Conservation (phyloP, 768 basidiomycete species). For the Macrolepiota fuliginosa region DNA sequence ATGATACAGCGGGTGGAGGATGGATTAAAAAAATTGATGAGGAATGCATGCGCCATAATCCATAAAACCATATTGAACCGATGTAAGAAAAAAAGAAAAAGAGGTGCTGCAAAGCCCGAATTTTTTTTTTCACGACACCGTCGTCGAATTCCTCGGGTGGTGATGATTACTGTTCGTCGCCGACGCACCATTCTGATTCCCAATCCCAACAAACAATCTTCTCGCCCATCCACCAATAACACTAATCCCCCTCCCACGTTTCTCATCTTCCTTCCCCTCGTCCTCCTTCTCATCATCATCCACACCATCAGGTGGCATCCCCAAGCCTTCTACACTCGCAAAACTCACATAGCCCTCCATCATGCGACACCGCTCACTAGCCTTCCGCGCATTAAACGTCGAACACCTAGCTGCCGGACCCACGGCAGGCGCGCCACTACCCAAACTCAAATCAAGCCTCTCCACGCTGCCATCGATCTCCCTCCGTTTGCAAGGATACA, state of each 20-base stretch:
- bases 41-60: background rate
- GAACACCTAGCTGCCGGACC: background rate
- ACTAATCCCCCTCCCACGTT: constrained; percentile 12
- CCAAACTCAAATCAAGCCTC: background rate
- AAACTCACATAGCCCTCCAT: constrained; percentile 26
- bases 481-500: background rate
- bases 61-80: background rate
- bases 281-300: constrained; percentile 16
- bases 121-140: background rate
- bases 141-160: background rate
- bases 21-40: background rate
- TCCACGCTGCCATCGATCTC: constrained; percentile 4
- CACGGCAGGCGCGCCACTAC: background rate
- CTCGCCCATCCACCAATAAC: constrained; percentile 18
- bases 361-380: constrained; percentile 19
- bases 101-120: background rate
- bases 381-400: constrained; percentile 22
- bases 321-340: constrained; percentile 22
- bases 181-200: background rate
- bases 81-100: background rate
- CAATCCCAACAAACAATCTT: constrained; percentile 16
- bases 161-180: background rate
- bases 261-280: constrained; percentile 4
- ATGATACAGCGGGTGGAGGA: background rate
- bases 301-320: constrained; percentile 20